These are phyloP conservation scores for Hamamelis virginiana DNA, from an alignment of 164 flowering plant species.

Conservation along the genomic window DNA sequence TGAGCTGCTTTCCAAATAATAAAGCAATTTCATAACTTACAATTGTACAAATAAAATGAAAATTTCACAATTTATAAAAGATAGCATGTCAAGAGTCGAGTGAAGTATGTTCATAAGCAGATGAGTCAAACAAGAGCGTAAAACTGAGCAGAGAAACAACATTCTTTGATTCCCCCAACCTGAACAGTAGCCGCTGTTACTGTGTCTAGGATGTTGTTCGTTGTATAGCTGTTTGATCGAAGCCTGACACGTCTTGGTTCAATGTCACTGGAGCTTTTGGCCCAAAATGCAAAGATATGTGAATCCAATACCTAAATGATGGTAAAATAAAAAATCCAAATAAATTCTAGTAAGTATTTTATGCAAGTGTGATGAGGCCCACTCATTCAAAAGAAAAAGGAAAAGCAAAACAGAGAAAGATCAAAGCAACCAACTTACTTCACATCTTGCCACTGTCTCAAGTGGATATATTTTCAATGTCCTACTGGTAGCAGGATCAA, in stretches of 20 bases:
- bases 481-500: constrained; percentile 14
- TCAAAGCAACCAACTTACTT: constrained; percentile 7
- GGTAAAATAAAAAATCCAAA: not conserved
- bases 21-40: too few species aligned
- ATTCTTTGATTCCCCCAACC: not conserved
- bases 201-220: constrained; percentile 16
- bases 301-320: constrained; percentile 17
- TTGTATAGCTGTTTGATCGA: constrained; percentile 19
- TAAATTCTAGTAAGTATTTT: too few species aligned
- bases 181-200: constrained; percentile 19
- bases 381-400: not conserved
- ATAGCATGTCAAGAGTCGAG: not conserved
- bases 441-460: constrained; percentile 15
- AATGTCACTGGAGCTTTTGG: constrained; percentile 16
- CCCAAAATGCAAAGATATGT: constrained; percentile 20
- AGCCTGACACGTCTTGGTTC: constrained; percentile 18
- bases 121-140: not conserved
- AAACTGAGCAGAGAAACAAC: too few species aligned
- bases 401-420: not conserved
- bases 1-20: constrained; percentile 36
- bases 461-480: constrained; percentile 14
- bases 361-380: not conserved
- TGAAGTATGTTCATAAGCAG: not conserved
- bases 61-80: too few species aligned
- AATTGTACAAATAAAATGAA: too few species aligned